These are phyloP conservation scores for Backusella macrospora DNA, from an alignment of 192 early-diverging fungal genomes.

Conservation along the genomic window DNA sequence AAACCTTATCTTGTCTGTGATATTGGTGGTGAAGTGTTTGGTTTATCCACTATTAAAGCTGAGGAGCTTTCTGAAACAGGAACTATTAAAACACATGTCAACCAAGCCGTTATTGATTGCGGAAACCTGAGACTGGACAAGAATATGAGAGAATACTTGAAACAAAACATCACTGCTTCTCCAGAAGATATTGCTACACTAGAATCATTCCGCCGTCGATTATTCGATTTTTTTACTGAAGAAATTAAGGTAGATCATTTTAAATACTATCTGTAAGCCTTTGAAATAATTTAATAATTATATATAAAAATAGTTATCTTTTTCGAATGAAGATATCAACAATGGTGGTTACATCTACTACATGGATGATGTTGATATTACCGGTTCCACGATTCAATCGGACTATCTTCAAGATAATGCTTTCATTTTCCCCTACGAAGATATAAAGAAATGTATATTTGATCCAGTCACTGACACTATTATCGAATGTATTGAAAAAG, in stretches of 20 bases:
- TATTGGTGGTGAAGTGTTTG: not conserved
- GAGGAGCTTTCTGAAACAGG: not conserved
- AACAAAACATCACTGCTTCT: not conserved
- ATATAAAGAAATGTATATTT: not conserved
- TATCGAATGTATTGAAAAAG: too few species aligned
- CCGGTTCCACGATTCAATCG: not conserved
- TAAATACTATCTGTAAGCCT: not conserved
- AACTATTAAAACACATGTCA: not conserved
- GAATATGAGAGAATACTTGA: not conserved
- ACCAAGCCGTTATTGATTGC: not conserved
- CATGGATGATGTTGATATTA: not conserved
- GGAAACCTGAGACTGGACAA: not conserved
- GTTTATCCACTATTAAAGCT: not conserved
- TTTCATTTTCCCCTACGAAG: not conserved
- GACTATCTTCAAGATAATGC: not conserved
- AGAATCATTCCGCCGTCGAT: not conserved
- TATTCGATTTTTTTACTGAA: not conserved
- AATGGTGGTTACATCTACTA: not conserved
- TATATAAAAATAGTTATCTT: not conserved
- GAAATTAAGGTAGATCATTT: not conserved
- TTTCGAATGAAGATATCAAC: too few species aligned
- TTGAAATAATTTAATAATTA: not conserved
- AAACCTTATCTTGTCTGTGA: not conserved
- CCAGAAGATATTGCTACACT: not conserved
- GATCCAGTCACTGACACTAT: too few species aligned